Conservation (phyloP, 805 yeast species). For the Saccharomycopsis lassenensis region DNA sequence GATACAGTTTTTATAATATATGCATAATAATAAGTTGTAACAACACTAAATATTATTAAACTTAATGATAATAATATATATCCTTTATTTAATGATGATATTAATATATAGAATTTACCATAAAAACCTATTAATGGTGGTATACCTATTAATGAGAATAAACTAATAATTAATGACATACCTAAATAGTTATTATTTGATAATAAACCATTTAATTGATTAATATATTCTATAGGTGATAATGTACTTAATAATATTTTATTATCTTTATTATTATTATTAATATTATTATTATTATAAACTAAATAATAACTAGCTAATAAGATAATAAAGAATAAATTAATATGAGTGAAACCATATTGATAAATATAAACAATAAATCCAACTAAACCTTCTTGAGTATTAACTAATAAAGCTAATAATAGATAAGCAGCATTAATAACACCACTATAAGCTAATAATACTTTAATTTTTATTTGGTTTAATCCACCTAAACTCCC, state of each 20-base stretch:
- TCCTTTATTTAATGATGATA: conserved; percentile 18
- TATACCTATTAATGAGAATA: conserved; percentile 19
- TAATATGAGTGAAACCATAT: conserved; percentile 19
- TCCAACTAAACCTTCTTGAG: conserved; percentile 17
- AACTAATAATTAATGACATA: conserved; percentile 15
- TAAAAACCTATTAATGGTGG: conserved; percentile 19
- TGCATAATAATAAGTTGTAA: conserved; percentile 19
- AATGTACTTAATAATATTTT: conserved; percentile 12
- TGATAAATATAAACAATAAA: conserved; percentile 18
- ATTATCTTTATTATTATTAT: conserved; percentile 10
- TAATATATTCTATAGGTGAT: conserved; percentile 18
- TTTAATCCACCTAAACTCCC: conserved; percentile 18
- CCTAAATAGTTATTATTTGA: conserved; percentile 17
- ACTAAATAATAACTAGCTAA: conserved; percentile 17
- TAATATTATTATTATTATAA: conserved; percentile 12
- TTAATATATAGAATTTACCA: conserved; percentile 20
- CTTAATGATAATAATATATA: conserved; percentile 17
- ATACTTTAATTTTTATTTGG: conserved; percentile 18
- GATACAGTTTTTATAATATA: conserved; percentile 18
- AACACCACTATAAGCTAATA: conserved; percentile 19
- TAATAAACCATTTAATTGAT: conserved; percentile 18
- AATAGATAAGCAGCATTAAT: conserved; percentile 19
- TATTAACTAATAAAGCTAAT: conserved; percentile 19
- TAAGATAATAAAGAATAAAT: conserved; percentile 18
- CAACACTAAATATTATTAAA: conserved; percentile 18